These are phyloP conservation scores for Exophiala sp. DNA, from an alignment of 2,329 filamentous ascomycete species.

Conservation along the genomic window DNA sequence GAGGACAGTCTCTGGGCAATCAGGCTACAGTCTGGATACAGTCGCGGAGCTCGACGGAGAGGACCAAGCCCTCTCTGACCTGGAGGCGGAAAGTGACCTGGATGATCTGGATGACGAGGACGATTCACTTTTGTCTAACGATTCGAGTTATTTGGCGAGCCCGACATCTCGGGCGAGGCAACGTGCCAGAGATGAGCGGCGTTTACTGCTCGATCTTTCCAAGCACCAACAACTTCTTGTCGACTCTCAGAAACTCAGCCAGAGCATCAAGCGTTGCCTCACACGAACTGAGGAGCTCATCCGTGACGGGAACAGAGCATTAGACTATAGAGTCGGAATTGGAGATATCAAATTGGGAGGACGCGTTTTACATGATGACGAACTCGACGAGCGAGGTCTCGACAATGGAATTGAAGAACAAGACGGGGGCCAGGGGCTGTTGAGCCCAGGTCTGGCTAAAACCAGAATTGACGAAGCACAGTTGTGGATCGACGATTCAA, in stretches of 20 bases:
- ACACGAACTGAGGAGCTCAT: slow-evolving; percentile 88
- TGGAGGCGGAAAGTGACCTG: slow-evolving; percentile 26
- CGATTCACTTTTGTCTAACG: slow-evolving; percentile 31
- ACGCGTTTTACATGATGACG: slow-evolving; percentile 66
- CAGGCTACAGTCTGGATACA: slow-evolving; percentile 41
- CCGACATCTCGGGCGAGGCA: slow-evolving; percentile 43
- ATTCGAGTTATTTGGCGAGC: slow-evolving; percentile 31
- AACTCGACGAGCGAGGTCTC: slow-evolving; percentile 38
- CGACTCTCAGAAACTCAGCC: slow-evolving; percentile 92
- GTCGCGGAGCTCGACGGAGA: slow-evolving; percentile 42
- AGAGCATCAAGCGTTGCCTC: slow-evolving; percentile 83
- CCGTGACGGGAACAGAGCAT: slow-evolving; percentile 76
- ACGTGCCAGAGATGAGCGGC: slow-evolving; percentile 70
- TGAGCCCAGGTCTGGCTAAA: slow-evolving; percentile 24
- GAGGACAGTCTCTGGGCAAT: slow-evolving; percentile 41
- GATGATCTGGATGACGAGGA: slow-evolving; percentile 34
- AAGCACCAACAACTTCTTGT: slow-evolving; percentile 84
- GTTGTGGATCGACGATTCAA: slow-evolving; percentile 7
- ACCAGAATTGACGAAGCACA: slow-evolving; percentile 15
- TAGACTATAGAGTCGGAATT: slow-evolving; percentile 72
- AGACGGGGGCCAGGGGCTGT: slow-evolving; percentile 18
- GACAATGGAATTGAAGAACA: slow-evolving; percentile 9
- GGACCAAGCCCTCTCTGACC: slow-evolving; percentile 34
- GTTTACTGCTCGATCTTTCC: slow-evolving; percentile 74
- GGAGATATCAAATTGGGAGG: slow-evolving; percentile 78